A percentile compares a stretch with the other conserved stretches of the same genome.
These are phyloP conservation scores for Leccinum pachyderme DNA, from an alignment of 1,284 basidiomycete genomes.

Conservation along the genomic window DNA sequence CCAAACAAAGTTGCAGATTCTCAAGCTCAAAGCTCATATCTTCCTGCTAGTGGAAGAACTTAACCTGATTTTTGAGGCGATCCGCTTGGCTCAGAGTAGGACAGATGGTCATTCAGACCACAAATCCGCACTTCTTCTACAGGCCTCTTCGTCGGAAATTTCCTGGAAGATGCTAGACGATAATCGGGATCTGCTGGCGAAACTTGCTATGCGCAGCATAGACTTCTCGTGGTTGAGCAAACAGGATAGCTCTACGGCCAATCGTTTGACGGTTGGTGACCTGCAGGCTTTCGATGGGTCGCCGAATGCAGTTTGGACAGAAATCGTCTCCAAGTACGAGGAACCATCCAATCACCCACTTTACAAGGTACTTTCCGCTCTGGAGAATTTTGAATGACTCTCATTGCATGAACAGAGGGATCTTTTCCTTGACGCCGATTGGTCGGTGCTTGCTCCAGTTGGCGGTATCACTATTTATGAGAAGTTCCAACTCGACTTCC, in stretches of 20 bases:
- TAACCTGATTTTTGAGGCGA: constrained; percentile 86
- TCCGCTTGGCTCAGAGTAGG: constrained; percentile 78
- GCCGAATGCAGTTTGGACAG: constrained; percentile 81
- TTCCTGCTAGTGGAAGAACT: constrained; percentile 79
- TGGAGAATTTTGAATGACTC: not conserved
- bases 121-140: constrained; percentile 80
- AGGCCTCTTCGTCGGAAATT: constrained; percentile 83
- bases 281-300: constrained; percentile 88
- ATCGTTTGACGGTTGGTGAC: constrained; percentile 76
- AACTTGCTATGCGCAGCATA: constrained; percentile 80
- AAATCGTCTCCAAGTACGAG: constrained; percentile 80
- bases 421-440: constrained; percentile 70
- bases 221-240: constrained; percentile 85
- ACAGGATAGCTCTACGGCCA: constrained; percentile 86
- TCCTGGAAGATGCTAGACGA: constrained; percentile 94
- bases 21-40: constrained; percentile 77
- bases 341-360: constrained; percentile 67
- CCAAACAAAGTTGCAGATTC: constrained; percentile 52
- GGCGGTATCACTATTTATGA: constrained; percentile 94
- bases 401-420: constrained; percentile 44
- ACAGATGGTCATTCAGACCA: constrained; percentile 70
- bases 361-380: constrained; percentile 50
- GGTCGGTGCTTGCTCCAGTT: constrained; percentile 85
- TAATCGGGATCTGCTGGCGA: constrained; percentile 74
- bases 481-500: constrained; percentile 77